phyloP scores from a whole-genome alignment of 164 flowering plant species.

The Liriodendron chinense region DNA sequence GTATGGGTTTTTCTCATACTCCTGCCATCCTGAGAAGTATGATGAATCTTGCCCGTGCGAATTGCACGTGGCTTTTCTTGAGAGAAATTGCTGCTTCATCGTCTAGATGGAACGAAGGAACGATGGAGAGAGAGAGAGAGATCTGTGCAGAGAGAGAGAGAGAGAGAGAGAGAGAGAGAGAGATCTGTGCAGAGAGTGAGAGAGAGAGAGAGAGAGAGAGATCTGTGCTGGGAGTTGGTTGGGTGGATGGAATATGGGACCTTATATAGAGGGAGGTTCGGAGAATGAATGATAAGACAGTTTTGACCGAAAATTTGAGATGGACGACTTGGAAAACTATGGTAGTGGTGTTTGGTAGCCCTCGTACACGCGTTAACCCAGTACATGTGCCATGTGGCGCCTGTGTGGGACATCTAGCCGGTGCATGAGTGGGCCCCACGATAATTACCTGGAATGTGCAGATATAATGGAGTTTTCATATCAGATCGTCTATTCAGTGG shows the following conservation, averaged over 20 bases:
- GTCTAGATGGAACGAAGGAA: neutral
- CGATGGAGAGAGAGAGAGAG: neutral
- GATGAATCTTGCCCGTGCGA: conserved; percentile 51
- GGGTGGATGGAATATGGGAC: neutral
- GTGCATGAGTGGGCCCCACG: neutral
- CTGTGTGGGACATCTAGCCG: neutral
- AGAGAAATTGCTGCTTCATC: conserved; percentile 16
- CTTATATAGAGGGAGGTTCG: neutral
- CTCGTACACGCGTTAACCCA: neutral
- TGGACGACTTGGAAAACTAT: neutral
- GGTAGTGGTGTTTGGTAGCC: neutral
- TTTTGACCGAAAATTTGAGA: neutral
- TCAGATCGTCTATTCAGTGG: neutral
- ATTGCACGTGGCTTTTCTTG: conserved; percentile 34
- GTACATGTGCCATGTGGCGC: neutral
- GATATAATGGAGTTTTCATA: neutral
- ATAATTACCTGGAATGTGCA: neutral
- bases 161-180: neutral
- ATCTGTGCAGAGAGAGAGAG: neutral
- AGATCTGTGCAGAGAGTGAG: neutral
- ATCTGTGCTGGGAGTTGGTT: neutral
- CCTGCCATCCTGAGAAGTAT: conserved; percentile 56
- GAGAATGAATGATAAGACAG: neutral
- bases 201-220: neutral
- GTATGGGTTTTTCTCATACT: conserved; percentile 54